Percentiles rank a stretch among this genome's conserved stretches.
Conservation (phyloP, 495 filamentous ascomycete genomes). For the Talaromyces borbonicus region DNA sequence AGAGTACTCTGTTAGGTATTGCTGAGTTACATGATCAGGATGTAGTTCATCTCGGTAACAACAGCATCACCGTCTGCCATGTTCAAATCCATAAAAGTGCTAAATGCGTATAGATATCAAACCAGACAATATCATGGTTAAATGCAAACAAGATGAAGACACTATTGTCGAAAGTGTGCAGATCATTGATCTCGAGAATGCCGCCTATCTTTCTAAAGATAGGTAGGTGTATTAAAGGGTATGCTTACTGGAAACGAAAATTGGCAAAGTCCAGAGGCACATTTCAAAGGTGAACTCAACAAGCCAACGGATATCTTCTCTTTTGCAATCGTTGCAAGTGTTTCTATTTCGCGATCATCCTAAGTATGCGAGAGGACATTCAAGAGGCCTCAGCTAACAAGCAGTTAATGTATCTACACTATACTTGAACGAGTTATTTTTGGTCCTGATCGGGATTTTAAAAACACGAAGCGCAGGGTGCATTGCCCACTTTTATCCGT, state of each 20-base stretch:
- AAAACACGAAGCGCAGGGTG: too few relatives aligned
- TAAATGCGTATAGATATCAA: slow-evolving; percentile 19
- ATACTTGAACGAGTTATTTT: too few relatives aligned
- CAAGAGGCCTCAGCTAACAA: too few relatives aligned
- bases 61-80: background rate
- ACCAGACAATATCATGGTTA: slow-evolving; percentile 21
- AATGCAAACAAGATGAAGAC: slow-evolving; percentile 13
- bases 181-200: slow-evolving; percentile 33
- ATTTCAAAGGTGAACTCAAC: slow-evolving; percentile 21
- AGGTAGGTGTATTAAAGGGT: slow-evolving; percentile 19
- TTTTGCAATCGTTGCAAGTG: too few relatives aligned
- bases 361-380: too few relatives aligned
- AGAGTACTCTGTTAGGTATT: slow-evolving; percentile 32
- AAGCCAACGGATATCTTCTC: slow-evolving; percentile 26
- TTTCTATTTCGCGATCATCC: too few relatives aligned
- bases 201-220: slow-evolving; percentile 29
- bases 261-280: slow-evolving; percentile 29
- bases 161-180: slow-evolving; percentile 25
- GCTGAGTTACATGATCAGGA: slow-evolving; percentile 34
- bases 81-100: slow-evolving; percentile 3
- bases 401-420: too few relatives aligned
- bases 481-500: too few relatives aligned
- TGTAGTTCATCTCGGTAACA: slow-evolving; percentile 33
- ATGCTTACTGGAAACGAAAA: slow-evolving; percentile 25
- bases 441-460: too few relatives aligned